A percentile compares a stretch with the other conserved stretches of the same genome.
Evolutionary conservation across 768 basidiomycete species (phyloP).

Genomic region (Hericium erinaceus): DNA sequence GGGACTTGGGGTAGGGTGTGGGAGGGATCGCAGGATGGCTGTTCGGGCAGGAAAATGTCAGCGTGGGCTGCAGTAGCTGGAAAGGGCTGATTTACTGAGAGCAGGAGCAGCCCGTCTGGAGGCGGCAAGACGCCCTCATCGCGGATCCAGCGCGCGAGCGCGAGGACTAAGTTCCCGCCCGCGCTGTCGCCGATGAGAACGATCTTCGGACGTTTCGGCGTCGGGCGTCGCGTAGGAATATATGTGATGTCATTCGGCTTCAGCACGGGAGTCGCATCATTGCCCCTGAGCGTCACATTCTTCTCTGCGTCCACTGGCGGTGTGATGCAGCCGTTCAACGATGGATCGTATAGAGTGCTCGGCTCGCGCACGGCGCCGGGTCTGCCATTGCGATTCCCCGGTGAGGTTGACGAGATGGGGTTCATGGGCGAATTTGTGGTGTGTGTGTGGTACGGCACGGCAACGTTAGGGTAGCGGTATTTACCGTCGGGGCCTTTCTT

Average conservation of each 20-base stretch:
- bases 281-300: background rate
- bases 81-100: slow-evolving; percentile 43
- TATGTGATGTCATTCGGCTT: background rate
- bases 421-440: background rate
- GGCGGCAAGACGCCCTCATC: slow-evolving; percentile 37
- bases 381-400: background rate
- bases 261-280: background rate
- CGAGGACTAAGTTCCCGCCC: slow-evolving; percentile 43
- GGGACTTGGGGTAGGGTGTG: slow-evolving; percentile 40
- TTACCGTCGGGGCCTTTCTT: slow-evolving; percentile 14
- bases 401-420: background rate
- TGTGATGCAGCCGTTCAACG: background rate
- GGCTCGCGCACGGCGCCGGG: background rate
- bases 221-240: background rate
- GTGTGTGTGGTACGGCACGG: slow-evolving; percentile 10
- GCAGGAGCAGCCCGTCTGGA: slow-evolving; percentile 36
- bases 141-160: slow-evolving; percentile 43
- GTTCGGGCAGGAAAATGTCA: slow-evolving; percentile 31
- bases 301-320: background rate
- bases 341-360: background rate
- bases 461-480: slow-evolving; percentile 15
- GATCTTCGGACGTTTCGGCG: slow-evolving; percentile 20
- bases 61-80: slow-evolving; percentile 34
- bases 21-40: slow-evolving; percentile 22
- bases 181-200: slow-evolving; percentile 47